Conservation (phyloP, 257 asterid species). For the Solanum sejunctum region DNA sequence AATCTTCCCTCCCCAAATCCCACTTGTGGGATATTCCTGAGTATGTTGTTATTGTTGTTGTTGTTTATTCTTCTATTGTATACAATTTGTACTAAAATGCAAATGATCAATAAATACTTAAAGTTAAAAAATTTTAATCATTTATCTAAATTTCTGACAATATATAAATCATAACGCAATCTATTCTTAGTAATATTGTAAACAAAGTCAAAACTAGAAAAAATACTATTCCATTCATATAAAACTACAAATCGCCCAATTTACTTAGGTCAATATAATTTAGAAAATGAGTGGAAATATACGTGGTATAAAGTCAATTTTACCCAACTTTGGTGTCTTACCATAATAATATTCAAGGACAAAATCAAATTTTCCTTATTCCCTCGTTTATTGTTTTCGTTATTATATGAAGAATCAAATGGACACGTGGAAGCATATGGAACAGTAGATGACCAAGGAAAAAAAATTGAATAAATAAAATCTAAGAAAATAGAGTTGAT, state of each 20-base stretch:
- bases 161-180: too few species aligned
- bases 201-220: neutral
- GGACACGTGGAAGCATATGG: neutral
- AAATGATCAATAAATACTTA: neutral
- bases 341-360: neutral
- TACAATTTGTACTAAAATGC: neutral
- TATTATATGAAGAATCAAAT: neutral
- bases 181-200: neutral
- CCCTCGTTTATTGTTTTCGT: neutral
- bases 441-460: neutral
- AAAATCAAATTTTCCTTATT: neutral
- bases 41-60: too few species aligned
- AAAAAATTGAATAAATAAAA: neutral
- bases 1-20: too few species aligned
- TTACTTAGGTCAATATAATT: neutral
- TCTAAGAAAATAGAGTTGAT: neutral
- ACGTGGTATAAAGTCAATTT: neutral
- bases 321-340: neutral
- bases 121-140: neutral
- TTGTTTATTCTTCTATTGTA: accelerated
- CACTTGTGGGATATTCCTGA: too few species aligned
- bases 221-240: neutral
- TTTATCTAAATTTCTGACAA: too few species aligned
- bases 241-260: neutral
- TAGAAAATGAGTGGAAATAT: neutral